phyloP scores from a whole-genome alignment of 345 rosid species.

The Boechera stricta region DNA sequence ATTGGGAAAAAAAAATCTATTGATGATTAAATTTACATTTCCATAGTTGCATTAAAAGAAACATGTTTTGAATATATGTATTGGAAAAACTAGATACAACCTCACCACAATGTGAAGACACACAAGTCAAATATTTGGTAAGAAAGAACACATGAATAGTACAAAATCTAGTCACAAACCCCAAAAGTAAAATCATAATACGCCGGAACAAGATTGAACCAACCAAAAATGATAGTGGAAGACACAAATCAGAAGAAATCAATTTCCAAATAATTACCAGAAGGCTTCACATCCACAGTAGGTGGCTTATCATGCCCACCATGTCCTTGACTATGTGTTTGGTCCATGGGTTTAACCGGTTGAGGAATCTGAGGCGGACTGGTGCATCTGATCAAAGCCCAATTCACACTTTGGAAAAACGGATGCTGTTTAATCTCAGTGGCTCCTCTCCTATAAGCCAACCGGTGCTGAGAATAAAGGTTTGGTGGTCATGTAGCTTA shows the following conservation, averaged over 20 bases:
- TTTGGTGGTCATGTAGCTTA: slow-evolving; percentile 19
- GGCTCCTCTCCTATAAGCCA: slow-evolving; percentile 82
- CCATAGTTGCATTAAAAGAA: too few relatives aligned
- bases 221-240: neutral
- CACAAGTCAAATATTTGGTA: slow-evolving; percentile 26
- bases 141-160: neutral
- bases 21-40: too few relatives aligned
- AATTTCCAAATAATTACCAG: slow-evolving; percentile 72
- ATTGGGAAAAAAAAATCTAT: too few relatives aligned
- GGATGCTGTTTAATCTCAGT: slow-evolving; percentile 85
- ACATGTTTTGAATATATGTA: too few relatives aligned
- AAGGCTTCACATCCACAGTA: slow-evolving; percentile 54
- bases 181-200: slow-evolving; percentile 9
- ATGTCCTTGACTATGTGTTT: slow-evolving; percentile 13
- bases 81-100: neutral
- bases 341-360: slow-evolving; percentile 39
- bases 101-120: slow-evolving; percentile 8
- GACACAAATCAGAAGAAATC: slow-evolving; percentile 66
- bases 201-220: neutral
- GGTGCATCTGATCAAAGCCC: slow-evolving; percentile 89
- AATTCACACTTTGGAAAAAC: slow-evolving; percentile 76
- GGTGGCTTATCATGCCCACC: slow-evolving; percentile 38
- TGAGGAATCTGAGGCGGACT: slow-evolving; percentile 77
- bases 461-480: slow-evolving; percentile 57
- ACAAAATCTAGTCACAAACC: slow-evolving; percentile 19